Base-by-base conservation (phyloP, 768 basidiomycete species). In the Suillus fuscotomentosus region DNA sequence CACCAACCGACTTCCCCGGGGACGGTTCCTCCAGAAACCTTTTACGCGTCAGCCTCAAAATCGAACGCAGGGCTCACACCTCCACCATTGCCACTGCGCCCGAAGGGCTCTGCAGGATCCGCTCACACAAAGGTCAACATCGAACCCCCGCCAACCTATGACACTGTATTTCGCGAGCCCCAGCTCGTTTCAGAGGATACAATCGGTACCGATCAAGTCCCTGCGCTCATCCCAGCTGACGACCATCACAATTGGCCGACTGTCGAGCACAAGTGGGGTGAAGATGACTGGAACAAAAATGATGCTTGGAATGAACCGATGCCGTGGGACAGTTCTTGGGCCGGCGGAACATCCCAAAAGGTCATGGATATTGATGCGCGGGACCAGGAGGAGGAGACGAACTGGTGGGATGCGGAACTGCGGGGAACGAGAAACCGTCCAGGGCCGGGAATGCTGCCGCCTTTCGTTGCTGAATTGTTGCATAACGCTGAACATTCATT, bases 401-500 rank as follows among this genome's bases (percentile, higher is more conserved):
- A 79, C 54, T 93, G 91, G 92, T 92, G 88, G 88, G 84, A 90
- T 71, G 69, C 79, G 9, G 80, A 80, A 20, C 69, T 81, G 22
- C 83, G 85, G 50, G 78, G 77, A 47, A 74, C 62, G 51, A 70
- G 74, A 68, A 72, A 75, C 50, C 86, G 91, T 27, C 92, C 92
- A 0, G 91, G 91, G 3, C 81, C 83, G 1, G 91, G 92, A 20
- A 81, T 91, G 51, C 79, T 93, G 24, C 85, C 92, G 0, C 87
- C 91, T 3, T 75, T 86, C 60, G 79, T 93, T 22, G 86, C 86
- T 13, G 87, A 91, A 54, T 75, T 81, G 60, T 76, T 93, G 27
- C 91, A 93, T 73, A 82, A 91, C 70, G 80, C 90, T 8, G 85
- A 91, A 48, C 91, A 93, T 72, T 84, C 86, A 9, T 76, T 94